phyloP scores from a whole-genome alignment of 1,284 basidiomycete species.

The Athelia sp. region DNA sequence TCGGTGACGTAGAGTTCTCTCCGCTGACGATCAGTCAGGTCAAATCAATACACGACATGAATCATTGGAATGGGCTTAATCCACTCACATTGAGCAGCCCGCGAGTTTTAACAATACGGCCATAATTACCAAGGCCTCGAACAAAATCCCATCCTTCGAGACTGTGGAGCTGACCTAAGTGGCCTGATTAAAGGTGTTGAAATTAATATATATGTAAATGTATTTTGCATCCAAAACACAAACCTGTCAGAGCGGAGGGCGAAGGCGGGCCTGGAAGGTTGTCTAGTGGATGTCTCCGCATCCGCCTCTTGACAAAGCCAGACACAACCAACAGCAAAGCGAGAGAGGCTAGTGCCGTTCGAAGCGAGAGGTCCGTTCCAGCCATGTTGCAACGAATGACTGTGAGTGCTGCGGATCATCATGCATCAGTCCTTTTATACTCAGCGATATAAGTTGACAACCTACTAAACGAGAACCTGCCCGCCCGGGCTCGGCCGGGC shows the following conservation, averaged over 20 bases:
- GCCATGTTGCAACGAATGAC: too few relatives aligned
- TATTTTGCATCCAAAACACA: constrained; percentile 2
- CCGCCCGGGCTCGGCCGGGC: too few relatives aligned
- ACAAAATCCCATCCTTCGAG: constrained; percentile 10
- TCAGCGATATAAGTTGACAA: too few relatives aligned
- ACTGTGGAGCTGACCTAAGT: constrained; percentile 6
- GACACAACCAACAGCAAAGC: too few relatives aligned
- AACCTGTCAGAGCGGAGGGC: constrained; percentile 11
- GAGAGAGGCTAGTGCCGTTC: too few relatives aligned
- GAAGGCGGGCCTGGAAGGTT: constrained; percentile 13
- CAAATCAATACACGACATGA: too few relatives aligned
- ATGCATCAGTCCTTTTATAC: too few relatives aligned
- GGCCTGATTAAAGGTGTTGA: constrained; percentile 2
- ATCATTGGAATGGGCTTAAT: not conserved
- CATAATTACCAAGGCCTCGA: constrained; percentile 18
- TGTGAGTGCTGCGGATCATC: too few relatives aligned
- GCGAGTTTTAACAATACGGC: constrained; percentile 23
- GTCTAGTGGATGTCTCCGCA: not conserved
- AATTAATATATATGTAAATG: too few relatives aligned
- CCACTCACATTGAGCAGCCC: constrained; percentile 17
- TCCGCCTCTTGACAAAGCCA: too few relatives aligned
- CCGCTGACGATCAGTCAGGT: constrained; percentile 17
- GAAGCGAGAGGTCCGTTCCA: too few relatives aligned
- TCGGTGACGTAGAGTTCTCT: constrained; percentile 32
- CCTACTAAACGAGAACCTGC: too few relatives aligned